These are phyloP conservation scores for Sanghuangporus sanghuang DNA, from an alignment of 1,284 basidiomycete genomes.

Conservation along the genomic window DNA sequence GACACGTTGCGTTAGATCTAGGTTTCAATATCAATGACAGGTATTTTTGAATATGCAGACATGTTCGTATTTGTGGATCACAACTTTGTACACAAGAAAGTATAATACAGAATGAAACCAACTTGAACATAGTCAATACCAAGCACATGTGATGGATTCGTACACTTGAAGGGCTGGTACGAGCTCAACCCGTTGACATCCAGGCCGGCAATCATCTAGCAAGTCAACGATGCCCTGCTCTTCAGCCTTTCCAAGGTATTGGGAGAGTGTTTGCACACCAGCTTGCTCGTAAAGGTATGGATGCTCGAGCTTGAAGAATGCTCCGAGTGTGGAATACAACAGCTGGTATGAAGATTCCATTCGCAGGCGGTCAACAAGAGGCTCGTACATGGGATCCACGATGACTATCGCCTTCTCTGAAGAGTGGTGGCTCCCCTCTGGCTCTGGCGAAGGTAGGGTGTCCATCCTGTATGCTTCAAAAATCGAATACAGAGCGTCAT, in stretches of 20 bases:
- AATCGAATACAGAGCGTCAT: neutral
- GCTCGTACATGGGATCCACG: neutral
- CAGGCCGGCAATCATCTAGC: neutral
- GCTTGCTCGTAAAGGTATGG: constrained; percentile 33
- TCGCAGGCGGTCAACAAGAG: neutral
- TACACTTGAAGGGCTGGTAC: too few species aligned
- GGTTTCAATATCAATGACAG: too few species aligned
- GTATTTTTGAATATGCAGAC: too few species aligned
- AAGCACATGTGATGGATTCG: too few species aligned
- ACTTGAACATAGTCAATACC: neutral
- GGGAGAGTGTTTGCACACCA: constrained; percentile 28
- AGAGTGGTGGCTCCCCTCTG: too few species aligned
- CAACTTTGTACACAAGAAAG: too few species aligned
- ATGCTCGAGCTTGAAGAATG: neutral
- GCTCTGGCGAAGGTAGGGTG: too few species aligned
- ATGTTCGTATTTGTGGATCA: too few species aligned
- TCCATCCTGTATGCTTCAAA: neutral
- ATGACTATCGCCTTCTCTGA: neutral
- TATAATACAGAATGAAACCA: too few species aligned
- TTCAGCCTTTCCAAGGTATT: constrained; percentile 10
- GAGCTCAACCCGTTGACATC: neutral
- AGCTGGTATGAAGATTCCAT: neutral
- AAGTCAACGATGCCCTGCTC: neutral
- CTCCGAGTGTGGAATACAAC: neutral
- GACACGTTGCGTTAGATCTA: too few species aligned